Evolutionary conservation across 805 yeast genomes (phyloP).

Genomic region (Naumovozyma dairenensis): DNA sequence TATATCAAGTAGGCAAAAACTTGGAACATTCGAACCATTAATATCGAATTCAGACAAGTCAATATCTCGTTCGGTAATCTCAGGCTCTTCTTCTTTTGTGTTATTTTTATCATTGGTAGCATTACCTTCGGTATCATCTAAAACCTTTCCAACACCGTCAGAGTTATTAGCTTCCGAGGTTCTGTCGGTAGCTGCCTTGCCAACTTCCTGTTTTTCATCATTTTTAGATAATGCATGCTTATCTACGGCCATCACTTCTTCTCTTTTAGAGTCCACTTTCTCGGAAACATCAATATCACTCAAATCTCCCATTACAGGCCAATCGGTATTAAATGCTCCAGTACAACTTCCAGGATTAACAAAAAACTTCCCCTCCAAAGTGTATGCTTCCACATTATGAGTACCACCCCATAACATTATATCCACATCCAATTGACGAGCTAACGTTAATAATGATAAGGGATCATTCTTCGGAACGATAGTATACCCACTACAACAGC

Average conservation of each 20-base stretch:
- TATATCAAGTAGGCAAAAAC: slow-evolving; percentile 83
- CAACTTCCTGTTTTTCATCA: slow-evolving; percentile 8
- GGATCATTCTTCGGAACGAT: slow-evolving; percentile 84
- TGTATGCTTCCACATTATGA: slow-evolving; percentile 86
- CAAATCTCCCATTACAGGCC: slow-evolving; percentile 34
- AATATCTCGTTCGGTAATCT: slow-evolving; percentile 12
- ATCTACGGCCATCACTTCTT: slow-evolving; percentile 16
- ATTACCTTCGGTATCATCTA: slow-evolving; percentile 2
- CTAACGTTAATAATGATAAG: slow-evolving; percentile 66
- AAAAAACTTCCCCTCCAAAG: slow-evolving; percentile 84
- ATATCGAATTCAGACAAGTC: slow-evolving; percentile 17
- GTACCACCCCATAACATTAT: slow-evolving; percentile 89
- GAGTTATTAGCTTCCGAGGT: neutral
- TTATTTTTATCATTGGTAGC: slow-evolving; percentile 1
- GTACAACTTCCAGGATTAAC: slow-evolving; percentile 97
- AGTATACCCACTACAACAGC: slow-evolving; percentile 76
- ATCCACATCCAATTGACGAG: slow-evolving; percentile 88
- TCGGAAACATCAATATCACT: too few relatives aligned
- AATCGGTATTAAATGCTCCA: slow-evolving; percentile 70
- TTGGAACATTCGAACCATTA: slow-evolving; percentile 47
- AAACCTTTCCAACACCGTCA: too few relatives aligned
- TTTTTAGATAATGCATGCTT: too few relatives aligned
- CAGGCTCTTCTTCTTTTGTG: slow-evolving; percentile 3
- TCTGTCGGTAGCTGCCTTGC: slow-evolving; percentile 1
- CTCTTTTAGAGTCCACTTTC: slow-evolving; percentile 1